Evolutionary conservation across 2,329 filamentous ascomycete genomes (phyloP), one percentile per base, ranked within the genome.

Genomic region (Colletotrichum coccodes): DNA sequence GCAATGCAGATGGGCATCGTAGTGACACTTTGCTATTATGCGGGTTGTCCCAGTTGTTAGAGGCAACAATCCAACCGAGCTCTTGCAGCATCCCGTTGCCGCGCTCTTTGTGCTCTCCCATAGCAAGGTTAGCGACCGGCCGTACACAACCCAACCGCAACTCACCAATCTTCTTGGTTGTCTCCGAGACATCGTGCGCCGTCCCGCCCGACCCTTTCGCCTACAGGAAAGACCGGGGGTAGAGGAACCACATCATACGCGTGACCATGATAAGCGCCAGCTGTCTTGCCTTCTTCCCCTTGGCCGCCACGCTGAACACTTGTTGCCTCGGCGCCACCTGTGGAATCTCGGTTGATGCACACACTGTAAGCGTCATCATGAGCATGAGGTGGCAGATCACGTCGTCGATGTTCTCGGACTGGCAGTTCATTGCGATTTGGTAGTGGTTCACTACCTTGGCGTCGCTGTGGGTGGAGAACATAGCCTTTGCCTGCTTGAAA

Each of bases 141-240:
- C 34, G 34, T 36, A 36, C 14, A 36, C 34, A 12, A n/a, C n/a
- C n/a, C n/a, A n/a, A n/a, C n/a, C n/a, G n/a, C n/a, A n/a, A 50
- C 44, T 30, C 23, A 60, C 58, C 36, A 18, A 60, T 42, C 47
- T 60, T 60, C 18, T 60, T 52, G 16, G 36, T 60, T 11, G 52
- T 60, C 36, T 60, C 36, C 8, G 34, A 8, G 1, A 60, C 47
- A 34, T 60, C 36, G 18, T 60, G 32, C 9, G 36, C 47, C 7
- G 58, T 60, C 14, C 58, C 23, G 6, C 58, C 47, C 2, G 26
- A 44, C 23, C 16, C 18, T 26, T 60, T 60, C 5, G 32, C 12
- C 47, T n/a, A 52, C 7, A 26, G 58, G 36, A 60, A 60, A 18
- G 44, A 49, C 30, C 2, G 8, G 6, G 57, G 57, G 30, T 60